Evolutionary conservation across 2,329 filamentous ascomycete species (phyloP).

Genomic region (Botrytis porri): DNA sequence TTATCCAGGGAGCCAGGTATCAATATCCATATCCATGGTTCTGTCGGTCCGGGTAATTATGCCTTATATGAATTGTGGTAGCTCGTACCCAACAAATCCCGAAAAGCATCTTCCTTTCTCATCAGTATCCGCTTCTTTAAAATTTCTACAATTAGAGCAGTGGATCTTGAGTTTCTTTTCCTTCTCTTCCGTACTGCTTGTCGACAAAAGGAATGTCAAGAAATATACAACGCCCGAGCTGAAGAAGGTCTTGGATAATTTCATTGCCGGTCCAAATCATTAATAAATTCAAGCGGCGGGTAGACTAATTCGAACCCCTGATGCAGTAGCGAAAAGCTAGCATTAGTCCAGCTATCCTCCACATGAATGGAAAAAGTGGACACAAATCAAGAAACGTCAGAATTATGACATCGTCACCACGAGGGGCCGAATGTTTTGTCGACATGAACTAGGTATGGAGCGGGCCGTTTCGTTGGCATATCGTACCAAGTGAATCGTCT

Average conservation of each 20-base stretch:
- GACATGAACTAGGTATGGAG: conserved; percentile 1
- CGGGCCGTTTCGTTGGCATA: conserved; percentile 7
- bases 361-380: conserved; percentile 6
- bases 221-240: neutral
- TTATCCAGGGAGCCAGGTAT: no score
- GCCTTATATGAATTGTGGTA: neutral
- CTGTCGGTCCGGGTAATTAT: neutral
- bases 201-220: neutral
- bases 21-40: neutral
- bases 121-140: conserved; percentile 2
- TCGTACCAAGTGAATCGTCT: neutral
- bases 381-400: conserved; percentile 8
- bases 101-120: neutral
- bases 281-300: neutral
- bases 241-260: neutral
- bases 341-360: conserved; percentile 1
- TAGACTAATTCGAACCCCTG: conserved; percentile 5
- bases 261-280: neutral
- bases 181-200: neutral
- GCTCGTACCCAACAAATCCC: neutral
- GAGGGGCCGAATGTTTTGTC: neutral
- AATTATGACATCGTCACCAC: conserved; percentile 14
- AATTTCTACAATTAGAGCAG: conserved; percentile 1
- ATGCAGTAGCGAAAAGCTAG: conserved; percentile 3
- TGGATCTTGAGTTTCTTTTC: neutral